Evolutionary conservation across 176 grass and related monocot genomes (phyloP).

Genomic region (Avena atlantica): DNA sequence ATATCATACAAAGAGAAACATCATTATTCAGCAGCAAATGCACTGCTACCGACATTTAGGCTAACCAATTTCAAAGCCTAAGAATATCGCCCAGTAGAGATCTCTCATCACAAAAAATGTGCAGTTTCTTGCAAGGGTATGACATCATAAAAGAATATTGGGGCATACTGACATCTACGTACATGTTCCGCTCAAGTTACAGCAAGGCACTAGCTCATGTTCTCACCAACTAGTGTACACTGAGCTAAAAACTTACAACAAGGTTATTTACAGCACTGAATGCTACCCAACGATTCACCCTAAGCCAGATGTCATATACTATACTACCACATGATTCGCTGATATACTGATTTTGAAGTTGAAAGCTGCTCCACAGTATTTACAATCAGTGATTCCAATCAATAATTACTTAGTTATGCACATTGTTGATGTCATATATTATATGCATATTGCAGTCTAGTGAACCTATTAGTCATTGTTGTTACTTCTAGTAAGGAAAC

Average conservation of each 20-base stretch:
- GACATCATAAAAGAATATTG: not conserved
- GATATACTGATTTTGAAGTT: not conserved
- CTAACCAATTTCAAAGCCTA: not conserved
- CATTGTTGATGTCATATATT: not conserved
- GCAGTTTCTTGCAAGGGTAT: not conserved
- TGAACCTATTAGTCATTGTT: not conserved
- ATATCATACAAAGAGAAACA: constrained; percentile 10
- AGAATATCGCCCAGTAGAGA: too few relatives aligned
- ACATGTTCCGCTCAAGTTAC: not conserved
- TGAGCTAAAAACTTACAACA: not conserved
- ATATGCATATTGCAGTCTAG: not conserved
- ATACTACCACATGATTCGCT: not conserved
- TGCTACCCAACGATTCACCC: too few relatives aligned
- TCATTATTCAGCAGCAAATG: not conserved
- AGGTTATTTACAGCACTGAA: too few relatives aligned
- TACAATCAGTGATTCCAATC: constrained; percentile 1
- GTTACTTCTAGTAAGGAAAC: not conserved
- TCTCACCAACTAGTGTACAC: too few relatives aligned
- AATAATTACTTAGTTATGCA: not conserved
- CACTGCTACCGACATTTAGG: not conserved
- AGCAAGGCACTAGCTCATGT: not conserved
- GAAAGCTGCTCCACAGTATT: not conserved
- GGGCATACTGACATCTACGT: not conserved
- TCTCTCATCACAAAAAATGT: not conserved
- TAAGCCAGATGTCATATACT: too few relatives aligned